A percentile compares a stretch with the other conserved stretches of the same genome.
Evolutionary conservation across 495 filamentous ascomycete genomes (phyloP).

Genomic region (Trichodelitschia bisporula): DNA sequence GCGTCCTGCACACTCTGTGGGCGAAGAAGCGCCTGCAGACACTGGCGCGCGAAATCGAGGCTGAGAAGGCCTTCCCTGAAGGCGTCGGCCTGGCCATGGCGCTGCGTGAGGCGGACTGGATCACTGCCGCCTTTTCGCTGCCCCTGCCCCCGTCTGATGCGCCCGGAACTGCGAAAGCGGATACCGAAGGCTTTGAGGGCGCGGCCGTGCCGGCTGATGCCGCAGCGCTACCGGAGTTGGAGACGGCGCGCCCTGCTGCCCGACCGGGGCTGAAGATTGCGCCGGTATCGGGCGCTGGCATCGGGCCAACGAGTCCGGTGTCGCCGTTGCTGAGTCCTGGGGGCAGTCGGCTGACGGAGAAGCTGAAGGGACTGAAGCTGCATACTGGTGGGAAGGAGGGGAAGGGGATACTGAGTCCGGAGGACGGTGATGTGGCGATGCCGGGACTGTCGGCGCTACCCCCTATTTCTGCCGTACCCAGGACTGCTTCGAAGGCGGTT

Average conservation of each 20-base stretch:
- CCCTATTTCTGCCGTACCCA: too few relatives aligned
- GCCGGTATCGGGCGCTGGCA: conserved; percentile 9
- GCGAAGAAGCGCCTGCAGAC: conserved; percentile 50
- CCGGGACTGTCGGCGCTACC: conserved; percentile 35
- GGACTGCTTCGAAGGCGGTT: too few relatives aligned
- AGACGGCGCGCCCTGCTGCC: too few relatives aligned
- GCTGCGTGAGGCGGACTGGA: conserved; percentile 55
- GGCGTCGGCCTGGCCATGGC: conserved; percentile 63
- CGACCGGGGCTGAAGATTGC: too few relatives aligned
- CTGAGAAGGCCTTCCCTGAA: conserved; percentile 34
- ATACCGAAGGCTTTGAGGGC: not conserved
- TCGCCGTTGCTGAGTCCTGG: conserved; percentile 26
- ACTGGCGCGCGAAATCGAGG: conserved; percentile 16
- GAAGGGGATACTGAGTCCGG: conserved; percentile 29
- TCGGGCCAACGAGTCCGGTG: conserved; percentile 16
- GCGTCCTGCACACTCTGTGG: conserved; percentile 65
- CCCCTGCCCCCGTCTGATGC: conserved; percentile 8
- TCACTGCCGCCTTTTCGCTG: conserved; percentile 54
- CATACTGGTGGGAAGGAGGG: conserved; percentile 38
- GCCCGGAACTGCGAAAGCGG: not conserved
- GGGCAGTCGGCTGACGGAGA: conserved; percentile 44
- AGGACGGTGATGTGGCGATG: conserved; percentile 37
- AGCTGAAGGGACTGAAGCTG: conserved; percentile 48
- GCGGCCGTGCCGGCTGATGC: conserved; percentile 8
- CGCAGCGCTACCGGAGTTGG: too few relatives aligned